Conservation (phyloP, 192 early-diverging fungal genomes). For the Coemansia asiatica region DNA sequence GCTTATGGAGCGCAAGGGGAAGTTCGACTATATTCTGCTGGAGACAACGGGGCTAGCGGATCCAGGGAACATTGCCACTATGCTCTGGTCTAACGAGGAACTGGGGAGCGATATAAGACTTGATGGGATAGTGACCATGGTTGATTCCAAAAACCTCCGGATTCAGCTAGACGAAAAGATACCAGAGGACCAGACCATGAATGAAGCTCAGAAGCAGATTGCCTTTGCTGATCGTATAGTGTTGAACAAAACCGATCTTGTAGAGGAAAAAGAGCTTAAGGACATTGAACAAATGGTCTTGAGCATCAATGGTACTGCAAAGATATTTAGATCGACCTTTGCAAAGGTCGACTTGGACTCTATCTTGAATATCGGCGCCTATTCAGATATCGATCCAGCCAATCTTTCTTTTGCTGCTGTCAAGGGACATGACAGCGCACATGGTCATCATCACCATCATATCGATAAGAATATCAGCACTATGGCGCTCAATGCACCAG, state of each 20-base stretch:
- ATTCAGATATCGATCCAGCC: conserved; percentile 20
- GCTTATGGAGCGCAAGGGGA: conserved; percentile 86
- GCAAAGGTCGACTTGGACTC: conserved; percentile 52
- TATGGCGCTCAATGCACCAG: conserved; percentile 58
- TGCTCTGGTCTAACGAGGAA: conserved; percentile 97
- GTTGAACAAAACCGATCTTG: conserved; percentile 84
- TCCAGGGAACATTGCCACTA: conserved; percentile 84
- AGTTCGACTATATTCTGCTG: conserved; percentile 94
- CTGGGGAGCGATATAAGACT: conserved; percentile 86
- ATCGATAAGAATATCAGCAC: conserved; percentile 57
- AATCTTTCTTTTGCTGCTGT: conserved; percentile 26
- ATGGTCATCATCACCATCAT: conserved; percentile 24
- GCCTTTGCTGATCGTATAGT: conserved; percentile 88
- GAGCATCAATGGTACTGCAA: conserved; percentile 43
- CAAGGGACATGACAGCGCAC: conserved; percentile 13
- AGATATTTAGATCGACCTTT: conserved; percentile 16
- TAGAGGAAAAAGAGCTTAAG: conserved; percentile 45
- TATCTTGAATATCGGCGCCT: conserved; percentile 58
- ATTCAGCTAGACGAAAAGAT: conserved; percentile 50
- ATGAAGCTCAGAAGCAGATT: conserved; percentile 71
- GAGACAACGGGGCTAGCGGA: conserved; percentile 86
- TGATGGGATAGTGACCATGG: conserved; percentile 87
- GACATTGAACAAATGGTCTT: conserved; percentile 43
- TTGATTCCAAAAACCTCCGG: conserved; percentile 72
- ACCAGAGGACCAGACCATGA: conserved; percentile 63